Base-by-base conservation (phyloP, 2,329 filamentous ascomycete genomes). In the Emergomyces africanus region DNA sequence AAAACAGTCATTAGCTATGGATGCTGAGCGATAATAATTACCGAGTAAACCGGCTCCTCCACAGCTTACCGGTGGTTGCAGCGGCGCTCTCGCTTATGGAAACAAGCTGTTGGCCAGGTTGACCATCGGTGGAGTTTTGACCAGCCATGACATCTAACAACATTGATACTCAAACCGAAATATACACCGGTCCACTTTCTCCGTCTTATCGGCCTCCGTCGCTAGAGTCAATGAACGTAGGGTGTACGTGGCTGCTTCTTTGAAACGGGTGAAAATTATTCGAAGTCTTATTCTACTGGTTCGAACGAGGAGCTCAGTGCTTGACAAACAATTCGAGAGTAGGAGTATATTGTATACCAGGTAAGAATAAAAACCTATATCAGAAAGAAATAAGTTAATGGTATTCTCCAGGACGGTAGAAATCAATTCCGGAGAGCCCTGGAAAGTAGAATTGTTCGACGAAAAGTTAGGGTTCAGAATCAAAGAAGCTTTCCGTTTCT, bases 51-150 rank as follows among this genome's bases (percentile, higher is more conserved):
- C 14, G 51, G 20, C 44, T 51, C 25, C n/a, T 46, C 15, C 37
- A 49, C 54, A 42, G 68, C 72, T 72, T 71, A 75, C 73, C 72
- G 64, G 71, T 65, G 64, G 70, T 66, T 60, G 70, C 67, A 61
- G 66, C 68, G 51, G 72, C 70, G 54, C 72, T 64, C 65, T 75
- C 73, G 62, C 70, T 72, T 62, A 75, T 75, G 60, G 73, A 74
- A 58, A 71, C 67, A 44, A 75, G 69, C 61, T 75, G 71, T 57
- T 71, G 68, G 60, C 69, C 65, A 63, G 72, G 67, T 59, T 71
- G 67, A 65, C 66, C 73, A 62, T 66, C 66, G 61, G 68, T 64
- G 61, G 64, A 61, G 61, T 69, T 67, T 62, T 74, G 71, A 61
- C 66, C 67, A 59, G 71, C 69, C 72, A 75, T 75, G 63, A 67